Evolutionary conservation across 2,329 filamentous ascomycete species (phyloP).

Genomic region (Thermoascus crustaceus): DNA sequence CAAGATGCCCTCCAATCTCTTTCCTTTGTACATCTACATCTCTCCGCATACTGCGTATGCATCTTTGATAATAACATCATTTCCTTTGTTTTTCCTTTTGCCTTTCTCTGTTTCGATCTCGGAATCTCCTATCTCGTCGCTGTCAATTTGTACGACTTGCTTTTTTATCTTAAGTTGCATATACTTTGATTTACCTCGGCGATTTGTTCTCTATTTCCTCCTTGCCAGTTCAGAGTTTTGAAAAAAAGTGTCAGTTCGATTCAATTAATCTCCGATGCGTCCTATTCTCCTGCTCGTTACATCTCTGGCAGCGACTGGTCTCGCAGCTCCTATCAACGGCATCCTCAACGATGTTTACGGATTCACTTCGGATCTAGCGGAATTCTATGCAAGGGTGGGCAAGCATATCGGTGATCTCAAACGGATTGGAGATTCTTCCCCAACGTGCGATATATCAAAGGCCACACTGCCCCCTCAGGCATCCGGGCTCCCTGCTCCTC

Average conservation of each 20-base stretch:
- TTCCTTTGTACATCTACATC: not conserved
- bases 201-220: not conserved
- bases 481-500: conserved; percentile 52
- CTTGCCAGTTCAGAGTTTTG: not conserved
- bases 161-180: not conserved
- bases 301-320: conserved; percentile 23
- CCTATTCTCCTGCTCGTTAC: conserved; percentile 17
- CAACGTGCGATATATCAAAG: conserved; percentile 27
- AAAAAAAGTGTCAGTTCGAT: conserved; percentile 3
- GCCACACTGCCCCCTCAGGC: conserved; percentile 41
- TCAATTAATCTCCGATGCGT: conserved; percentile 1
- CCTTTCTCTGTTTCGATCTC: no score
- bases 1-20: not conserved
- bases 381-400: conserved; percentile 34
- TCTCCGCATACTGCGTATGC: not conserved
- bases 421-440: conserved; percentile 10
- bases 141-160: not conserved
- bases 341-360: conserved; percentile 25
- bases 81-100: no score
- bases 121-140: no score
- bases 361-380: conserved; percentile 33
- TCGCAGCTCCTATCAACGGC: conserved; percentile 25
- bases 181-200: not conserved
- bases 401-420: conserved; percentile 26
- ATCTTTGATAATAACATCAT: no score